Conservation (phyloP, 768 basidiomycete genomes). For the Multifurca ochricompacta region DNA sequence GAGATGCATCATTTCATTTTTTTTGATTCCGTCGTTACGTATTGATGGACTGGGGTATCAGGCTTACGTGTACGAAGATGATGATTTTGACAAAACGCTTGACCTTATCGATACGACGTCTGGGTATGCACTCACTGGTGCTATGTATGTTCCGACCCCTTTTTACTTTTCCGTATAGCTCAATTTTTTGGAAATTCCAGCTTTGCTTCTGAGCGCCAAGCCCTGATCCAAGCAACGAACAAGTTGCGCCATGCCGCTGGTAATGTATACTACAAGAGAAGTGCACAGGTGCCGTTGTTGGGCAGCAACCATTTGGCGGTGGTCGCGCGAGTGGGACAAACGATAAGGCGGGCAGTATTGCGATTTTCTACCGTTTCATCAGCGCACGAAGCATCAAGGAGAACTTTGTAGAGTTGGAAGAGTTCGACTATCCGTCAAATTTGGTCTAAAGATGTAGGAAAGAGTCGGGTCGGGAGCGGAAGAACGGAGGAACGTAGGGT, state of each 20-base stretch:
- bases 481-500: not conserved
- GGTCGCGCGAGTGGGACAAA: conserved; percentile 91
- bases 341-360: conserved; percentile 90
- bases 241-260: conserved; percentile 86
- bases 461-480: not conserved
- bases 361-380: conserved; percentile 73
- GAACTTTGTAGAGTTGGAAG: conserved; percentile 79
- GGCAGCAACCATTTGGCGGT: conserved; percentile 97
- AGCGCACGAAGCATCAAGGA: conserved; percentile 94
- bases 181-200: conserved; percentile 31
- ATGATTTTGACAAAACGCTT: conserved; percentile 77
- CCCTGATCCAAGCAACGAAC: conserved; percentile 72
- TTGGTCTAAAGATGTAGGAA: conserved; percentile 40
- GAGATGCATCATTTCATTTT: conserved; percentile 17
- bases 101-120: conserved; percentile 83
- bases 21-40: not conserved
- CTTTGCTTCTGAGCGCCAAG: conserved; percentile 76
- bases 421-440: conserved; percentile 85
- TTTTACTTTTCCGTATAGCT: conserved; percentile 12
- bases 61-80: conserved; percentile 87
- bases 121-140: conserved; percentile 87
- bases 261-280: conserved; percentile 99
- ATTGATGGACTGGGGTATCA: conserved; percentile 25
- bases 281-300: conserved; percentile 96
- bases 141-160: conserved; percentile 54